phyloP scores from a whole-genome alignment of 805 yeast genomes.

The Barnettozyma vustinii region DNA sequence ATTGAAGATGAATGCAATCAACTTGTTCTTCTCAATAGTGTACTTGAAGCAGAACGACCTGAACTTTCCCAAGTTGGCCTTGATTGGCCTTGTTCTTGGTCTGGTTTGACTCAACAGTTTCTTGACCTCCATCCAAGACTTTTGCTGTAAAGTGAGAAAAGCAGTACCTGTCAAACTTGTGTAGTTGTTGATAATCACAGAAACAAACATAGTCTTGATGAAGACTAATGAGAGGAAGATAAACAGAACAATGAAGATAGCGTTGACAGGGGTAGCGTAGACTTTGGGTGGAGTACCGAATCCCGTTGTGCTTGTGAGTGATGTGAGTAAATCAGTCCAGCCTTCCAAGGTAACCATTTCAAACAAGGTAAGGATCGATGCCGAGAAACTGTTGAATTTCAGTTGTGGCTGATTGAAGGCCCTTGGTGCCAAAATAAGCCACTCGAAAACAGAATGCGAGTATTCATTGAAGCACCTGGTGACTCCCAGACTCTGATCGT shows the following conservation, averaged over 20 bases:
- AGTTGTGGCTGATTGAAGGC: slow-evolving; percentile 57
- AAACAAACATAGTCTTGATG: slow-evolving; percentile 80
- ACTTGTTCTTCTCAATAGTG: slow-evolving; percentile 44
- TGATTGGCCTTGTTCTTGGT: slow-evolving; percentile 44
- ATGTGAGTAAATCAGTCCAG: slow-evolving; percentile 75
- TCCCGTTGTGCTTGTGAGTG: slow-evolving; percentile 71
- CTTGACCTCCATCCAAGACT: slow-evolving; percentile 81
- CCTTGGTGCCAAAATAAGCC: slow-evolving; percentile 77
- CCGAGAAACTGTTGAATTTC: slow-evolving; percentile 60
- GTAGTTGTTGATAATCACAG: slow-evolving; percentile 84
- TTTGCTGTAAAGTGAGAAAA: slow-evolving; percentile 72
- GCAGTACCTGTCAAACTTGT: slow-evolving; percentile 83
- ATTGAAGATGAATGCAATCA: slow-evolving; percentile 37
- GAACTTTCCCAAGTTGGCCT: slow-evolving; percentile 31
- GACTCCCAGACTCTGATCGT: slow-evolving; percentile 46
- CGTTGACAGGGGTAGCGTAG: slow-evolving; percentile 66
- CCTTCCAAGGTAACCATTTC: slow-evolving; percentile 90
- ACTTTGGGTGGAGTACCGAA: slow-evolving; percentile 50
- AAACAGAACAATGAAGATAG: slow-evolving; percentile 65
- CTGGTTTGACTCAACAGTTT: slow-evolving; percentile 55
- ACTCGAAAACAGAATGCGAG: slow-evolving; percentile 51
- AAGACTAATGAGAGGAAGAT: slow-evolving; percentile 80
- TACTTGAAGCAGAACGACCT: slow-evolving; percentile 44
- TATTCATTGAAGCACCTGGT: slow-evolving; percentile 61
- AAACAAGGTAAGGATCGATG: slow-evolving; percentile 64